Percentiles rank a stretch among this genome's conserved stretches.
These are phyloP conservation scores for Ustilago shanxiensis DNA, from an alignment of 1,284 basidiomycete genomes.

Conservation along the genomic window DNA sequence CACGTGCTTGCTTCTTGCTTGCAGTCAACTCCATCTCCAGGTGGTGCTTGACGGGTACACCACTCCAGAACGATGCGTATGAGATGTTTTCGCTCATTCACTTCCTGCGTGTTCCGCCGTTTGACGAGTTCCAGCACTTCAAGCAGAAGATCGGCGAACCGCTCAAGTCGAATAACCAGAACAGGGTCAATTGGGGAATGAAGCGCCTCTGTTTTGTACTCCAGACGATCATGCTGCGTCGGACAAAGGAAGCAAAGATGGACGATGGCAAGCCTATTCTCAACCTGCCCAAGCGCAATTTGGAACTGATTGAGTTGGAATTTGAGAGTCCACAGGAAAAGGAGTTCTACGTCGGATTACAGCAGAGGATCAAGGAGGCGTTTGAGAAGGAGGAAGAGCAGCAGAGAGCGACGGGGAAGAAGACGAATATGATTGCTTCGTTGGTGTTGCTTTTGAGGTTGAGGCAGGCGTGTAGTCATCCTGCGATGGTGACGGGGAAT, in stretches of 20 bases:
- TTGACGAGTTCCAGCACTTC: constrained; percentile 85
- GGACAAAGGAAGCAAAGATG: constrained; percentile 83
- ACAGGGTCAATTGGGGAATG: constrained; percentile 64
- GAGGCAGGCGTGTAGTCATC: constrained; percentile 77
- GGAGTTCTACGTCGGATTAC: constrained; percentile 83
- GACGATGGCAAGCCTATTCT: constrained; percentile 80
- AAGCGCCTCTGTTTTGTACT: constrained; percentile 78
- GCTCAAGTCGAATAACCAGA: constrained; percentile 72
- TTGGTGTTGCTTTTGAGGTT: constrained; percentile 85
- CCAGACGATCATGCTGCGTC: constrained; percentile 88
- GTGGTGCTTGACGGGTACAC: constrained; percentile 71
- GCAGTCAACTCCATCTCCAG: constrained; percentile 54
- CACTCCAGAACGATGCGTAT: constrained; percentile 83
- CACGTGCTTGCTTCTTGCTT: constrained; percentile 82
- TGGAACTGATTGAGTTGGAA: constrained; percentile 77
- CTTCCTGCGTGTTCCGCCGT: constrained; percentile 86
- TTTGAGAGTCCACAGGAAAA: constrained; percentile 76
- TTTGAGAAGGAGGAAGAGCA: constrained; percentile 72
- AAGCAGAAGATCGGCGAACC: constrained; percentile 83
- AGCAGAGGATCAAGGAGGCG: constrained; percentile 79
- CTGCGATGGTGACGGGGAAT: constrained; percentile 51
- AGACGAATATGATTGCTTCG: constrained; percentile 84
- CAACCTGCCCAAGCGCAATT: constrained; percentile 80
- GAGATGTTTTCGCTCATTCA: constrained; percentile 91
- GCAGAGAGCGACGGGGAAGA: constrained; percentile 72